Base-by-base conservation (phyloP, 2,329 filamentous ascomycete species). In the Arachnomyces sp. region DNA sequence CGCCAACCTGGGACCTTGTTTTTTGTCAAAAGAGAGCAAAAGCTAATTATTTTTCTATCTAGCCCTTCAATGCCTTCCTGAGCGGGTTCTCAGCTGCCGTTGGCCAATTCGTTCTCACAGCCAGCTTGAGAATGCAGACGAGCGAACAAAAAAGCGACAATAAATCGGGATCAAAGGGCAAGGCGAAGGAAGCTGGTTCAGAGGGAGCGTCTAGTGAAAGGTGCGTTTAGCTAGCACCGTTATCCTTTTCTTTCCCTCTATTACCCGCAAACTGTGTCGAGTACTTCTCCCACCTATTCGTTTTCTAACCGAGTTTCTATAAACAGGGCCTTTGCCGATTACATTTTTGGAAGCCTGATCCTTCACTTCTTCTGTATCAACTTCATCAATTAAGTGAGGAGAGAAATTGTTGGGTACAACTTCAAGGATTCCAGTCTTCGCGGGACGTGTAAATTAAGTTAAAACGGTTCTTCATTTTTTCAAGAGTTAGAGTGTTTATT, bases 351-450 rank as follows among this genome's bases (percentile, higher is more conserved):
- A 62, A 95, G 89, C 65, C 65, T 98, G 63, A 86, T 96, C 61
- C 70, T 96, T 63, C 92, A 98, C 72, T 95, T 96, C 71, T 98
- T 98, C 75, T 95, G 89, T 68, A 81, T 96, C 63, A 98, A 98
- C 76, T 98, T 98, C 67, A 96, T 98, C 73, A 98, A 98, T 76
- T 98, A 74, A 72, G 52, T 39, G 34, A 34, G 38, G 25, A 37
- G n/a, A n/a, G n/a, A n/a, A n/a, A n/a, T n/a, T 25, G 21, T 25
- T 25, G 9, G 21, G 9, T 9, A n/a, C 34, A 5, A 13, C 13
- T 36, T 40, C 17, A 44, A 45, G 44, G 46, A 52, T 36, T 48
- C 29, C 40, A 37, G 36, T 9, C 17, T 13, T 36, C n/a, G 7
- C 21, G 21, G 12, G 18, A 25, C 31, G 31, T 43, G 25, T 40